Evolutionary conservation across 2,329 filamentous ascomycete species (phyloP).

Genomic region (Acephala macrosclerotiorum): DNA sequence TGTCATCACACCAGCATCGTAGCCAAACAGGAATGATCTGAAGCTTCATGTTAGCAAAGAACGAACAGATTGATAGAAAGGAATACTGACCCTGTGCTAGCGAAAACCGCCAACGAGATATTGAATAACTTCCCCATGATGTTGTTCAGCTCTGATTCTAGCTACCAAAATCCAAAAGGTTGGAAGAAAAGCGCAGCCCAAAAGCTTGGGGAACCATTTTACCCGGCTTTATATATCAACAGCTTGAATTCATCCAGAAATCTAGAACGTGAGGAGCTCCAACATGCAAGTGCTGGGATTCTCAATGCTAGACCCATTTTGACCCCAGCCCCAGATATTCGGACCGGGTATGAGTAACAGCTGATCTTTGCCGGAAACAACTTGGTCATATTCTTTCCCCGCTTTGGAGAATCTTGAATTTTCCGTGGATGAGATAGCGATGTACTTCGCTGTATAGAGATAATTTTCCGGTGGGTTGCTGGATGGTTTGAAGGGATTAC

Average conservation of each 20-base stretch:
- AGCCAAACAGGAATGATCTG: slow-evolving; percentile 50
- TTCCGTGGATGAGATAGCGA: neutral
- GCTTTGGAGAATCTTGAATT: slow-evolving; percentile 1
- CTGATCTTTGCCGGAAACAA: slow-evolving; percentile 2
- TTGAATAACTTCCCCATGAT: slow-evolving; percentile 52
- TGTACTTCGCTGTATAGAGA: neutral
- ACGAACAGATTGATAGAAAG: neutral
- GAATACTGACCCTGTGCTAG: slow-evolving; percentile 45
- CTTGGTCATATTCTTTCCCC: neutral
- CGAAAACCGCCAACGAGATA: slow-evolving; percentile 50
- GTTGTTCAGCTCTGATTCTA: slow-evolving; percentile 6
- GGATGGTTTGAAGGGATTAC: neutral
- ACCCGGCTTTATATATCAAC: slow-evolving; percentile 13
- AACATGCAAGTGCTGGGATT: neutral
- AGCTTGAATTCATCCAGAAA: neutral
- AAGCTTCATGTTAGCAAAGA: slow-evolving; percentile 12
- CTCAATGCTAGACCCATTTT: neutral
- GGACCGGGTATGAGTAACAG: neutral
- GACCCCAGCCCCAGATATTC: slow-evolving; percentile 10
- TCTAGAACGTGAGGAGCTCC: neutral
- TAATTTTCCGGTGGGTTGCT: neutral
- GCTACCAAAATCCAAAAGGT: neutral
- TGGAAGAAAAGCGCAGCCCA: slow-evolving; percentile 2
- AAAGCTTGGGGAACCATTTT: slow-evolving; percentile 1
- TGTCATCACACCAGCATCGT: slow-evolving; percentile 46